Conservation (phyloP, 2,329 filamentous ascomycete species). For the Pseudogymnoascus sp. region DNA sequence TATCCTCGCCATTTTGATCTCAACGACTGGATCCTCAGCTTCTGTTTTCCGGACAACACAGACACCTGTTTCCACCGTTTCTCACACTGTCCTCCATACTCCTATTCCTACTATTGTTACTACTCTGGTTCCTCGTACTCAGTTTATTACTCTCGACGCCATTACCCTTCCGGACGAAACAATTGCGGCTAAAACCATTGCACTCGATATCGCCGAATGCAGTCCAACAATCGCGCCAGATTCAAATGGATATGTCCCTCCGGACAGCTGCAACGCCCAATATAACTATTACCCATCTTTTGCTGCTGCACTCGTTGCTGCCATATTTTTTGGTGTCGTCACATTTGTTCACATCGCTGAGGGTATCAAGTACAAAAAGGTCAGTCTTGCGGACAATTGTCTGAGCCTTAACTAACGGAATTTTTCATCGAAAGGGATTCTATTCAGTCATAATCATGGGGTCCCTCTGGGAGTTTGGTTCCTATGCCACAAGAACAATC, state of each 20-base stretch:
- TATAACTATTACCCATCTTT: conserved; percentile 33
- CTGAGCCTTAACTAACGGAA: neutral
- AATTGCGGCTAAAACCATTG: conserved; percentile 22
- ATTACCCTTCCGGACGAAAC: conserved; percentile 25
- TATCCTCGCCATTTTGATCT: neutral
- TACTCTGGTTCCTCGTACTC: neutral
- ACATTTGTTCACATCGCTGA: conserved; percentile 29
- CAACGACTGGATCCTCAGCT: neutral
- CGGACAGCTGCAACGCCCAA: conserved; percentile 29
- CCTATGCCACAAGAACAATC: conserved; percentile 33
- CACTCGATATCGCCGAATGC: conserved; percentile 32
- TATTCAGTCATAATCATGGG: conserved; percentile 39
- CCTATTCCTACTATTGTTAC: neutral
- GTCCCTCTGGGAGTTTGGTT: conserved; percentile 33
- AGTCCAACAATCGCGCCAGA: conserved; percentile 29
- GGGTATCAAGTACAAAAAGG: conserved; percentile 29
- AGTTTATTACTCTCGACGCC: conserved; percentile 26
- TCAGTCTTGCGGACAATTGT: conserved; percentile 4
- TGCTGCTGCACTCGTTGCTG: conserved; percentile 29
- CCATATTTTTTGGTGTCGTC: conserved; percentile 29
- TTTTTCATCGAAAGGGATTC: conserved; percentile 22
- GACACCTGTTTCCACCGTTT: neutral
- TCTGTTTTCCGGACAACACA: neutral
- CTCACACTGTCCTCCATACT: neutral
- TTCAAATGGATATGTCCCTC: conserved; percentile 31